These are phyloP conservation scores for Torulaspora maleeae DNA, from an alignment of 805 yeast species.

Conservation along the genomic window DNA sequence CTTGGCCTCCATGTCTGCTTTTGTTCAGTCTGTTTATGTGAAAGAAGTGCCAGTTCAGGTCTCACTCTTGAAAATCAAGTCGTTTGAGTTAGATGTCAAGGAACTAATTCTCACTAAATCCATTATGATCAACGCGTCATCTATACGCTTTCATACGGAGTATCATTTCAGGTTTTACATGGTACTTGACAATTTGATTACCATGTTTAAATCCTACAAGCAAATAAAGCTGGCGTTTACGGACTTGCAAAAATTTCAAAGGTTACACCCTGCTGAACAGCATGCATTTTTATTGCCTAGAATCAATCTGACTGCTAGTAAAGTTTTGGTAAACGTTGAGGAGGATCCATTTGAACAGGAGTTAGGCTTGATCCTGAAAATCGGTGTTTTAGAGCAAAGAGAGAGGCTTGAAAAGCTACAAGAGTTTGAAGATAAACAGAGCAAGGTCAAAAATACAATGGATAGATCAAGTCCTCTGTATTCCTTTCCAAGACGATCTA, in stretches of 20 bases:
- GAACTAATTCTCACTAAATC: neutral
- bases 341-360: conserved; percentile 65
- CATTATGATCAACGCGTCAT: conserved; percentile 15
- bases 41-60: conserved; percentile 21
- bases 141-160: conserved; percentile 31
- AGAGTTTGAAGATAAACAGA: conserved; percentile 25
- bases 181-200: conserved; percentile 47
- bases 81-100: conserved; percentile 13
- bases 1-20: conserved; percentile 14
- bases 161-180: conserved; percentile 42
- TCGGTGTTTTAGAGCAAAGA: conserved; percentile 55
- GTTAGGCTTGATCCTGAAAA: conserved; percentile 50
- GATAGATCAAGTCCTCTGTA: neutral
- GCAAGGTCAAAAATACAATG: neutral
- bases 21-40: conserved; percentile 32
- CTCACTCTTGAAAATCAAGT: conserved; percentile 19
- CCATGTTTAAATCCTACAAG: conserved; percentile 44
- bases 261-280: conserved; percentile 28
- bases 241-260: conserved; percentile 29
- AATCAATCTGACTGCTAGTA: conserved; percentile 40
- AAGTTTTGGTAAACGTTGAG: conserved; percentile 47
- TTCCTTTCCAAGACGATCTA: conserved; percentile 3
- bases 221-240: conserved; percentile 44
- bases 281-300: conserved; percentile 38
- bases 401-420: conserved; percentile 42